Evolutionary conservation across 208 protist species (phyloP).

Genomic region (Crithidia mellificae): DNA sequence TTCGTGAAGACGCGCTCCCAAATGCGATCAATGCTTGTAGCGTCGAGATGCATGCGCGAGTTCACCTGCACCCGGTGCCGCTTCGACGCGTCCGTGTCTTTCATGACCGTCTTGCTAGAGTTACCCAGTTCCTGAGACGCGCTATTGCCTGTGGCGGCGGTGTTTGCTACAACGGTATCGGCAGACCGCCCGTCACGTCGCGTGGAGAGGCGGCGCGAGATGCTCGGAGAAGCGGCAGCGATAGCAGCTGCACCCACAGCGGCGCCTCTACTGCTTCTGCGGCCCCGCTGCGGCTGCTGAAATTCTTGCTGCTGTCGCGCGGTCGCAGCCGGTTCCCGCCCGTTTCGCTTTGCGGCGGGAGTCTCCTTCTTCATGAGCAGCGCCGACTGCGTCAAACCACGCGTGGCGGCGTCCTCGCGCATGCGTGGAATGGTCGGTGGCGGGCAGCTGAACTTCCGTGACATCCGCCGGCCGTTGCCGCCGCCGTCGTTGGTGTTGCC

Average conservation of each 20-base stretch:
- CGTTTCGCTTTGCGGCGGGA: background rate
- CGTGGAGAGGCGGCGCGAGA: background rate
- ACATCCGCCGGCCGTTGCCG: background rate
- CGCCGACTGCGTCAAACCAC: constrained; percentile 29
- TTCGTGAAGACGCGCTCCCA: constrained; percentile 30
- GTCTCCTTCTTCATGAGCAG: constrained; percentile 7
- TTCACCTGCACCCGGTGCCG: constrained; percentile 30
- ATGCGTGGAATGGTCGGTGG: constrained; percentile 25
- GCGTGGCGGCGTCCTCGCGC: constrained; percentile 36
- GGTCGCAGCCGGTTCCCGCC: no score
- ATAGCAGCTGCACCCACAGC: background rate
- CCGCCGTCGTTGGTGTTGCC: background rate
- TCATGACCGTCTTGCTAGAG: constrained; percentile 10
- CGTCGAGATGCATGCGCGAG: constrained; percentile 24
- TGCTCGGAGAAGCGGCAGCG: background rate
- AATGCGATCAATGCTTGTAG: constrained; percentile 33
- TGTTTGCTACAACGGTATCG: background rate
- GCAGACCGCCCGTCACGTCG: background rate
- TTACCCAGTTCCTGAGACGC: background rate
- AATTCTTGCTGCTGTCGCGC: no score
- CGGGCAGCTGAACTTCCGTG: background rate
- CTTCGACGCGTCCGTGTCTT: constrained; percentile 24
- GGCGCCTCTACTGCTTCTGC: background rate
- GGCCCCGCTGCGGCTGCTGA: no score
- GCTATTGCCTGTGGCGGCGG: background rate